phyloP scores from a whole-genome alignment of 257 asterid species.

The Solanum neorickii region DNA sequence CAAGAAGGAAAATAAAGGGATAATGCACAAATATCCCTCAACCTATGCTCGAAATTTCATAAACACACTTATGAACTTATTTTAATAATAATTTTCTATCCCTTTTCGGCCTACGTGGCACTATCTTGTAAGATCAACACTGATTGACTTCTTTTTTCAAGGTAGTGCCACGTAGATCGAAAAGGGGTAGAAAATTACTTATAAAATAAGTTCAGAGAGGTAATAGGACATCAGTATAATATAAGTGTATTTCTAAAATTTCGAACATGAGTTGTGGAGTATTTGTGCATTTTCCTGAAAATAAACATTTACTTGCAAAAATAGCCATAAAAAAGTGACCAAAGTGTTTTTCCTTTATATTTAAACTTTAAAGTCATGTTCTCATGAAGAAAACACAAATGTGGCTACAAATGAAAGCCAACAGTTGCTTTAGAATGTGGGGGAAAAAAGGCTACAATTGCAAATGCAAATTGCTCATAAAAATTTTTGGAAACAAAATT shows the following conservation, averaged over 20 bases:
- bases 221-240: too few species aligned
- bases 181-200: too few species aligned
- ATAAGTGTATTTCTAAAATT: too few species aligned
- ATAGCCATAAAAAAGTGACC: slow-evolving; percentile 25
- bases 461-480: slow-evolving; percentile 42
- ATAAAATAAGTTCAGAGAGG: too few species aligned
- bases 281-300: too few species aligned
- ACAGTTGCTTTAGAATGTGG: neutral
- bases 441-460: slow-evolving; percentile 25
- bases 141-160: too few species aligned
- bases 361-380: slow-evolving; percentile 19
- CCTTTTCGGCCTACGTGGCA: too few species aligned
- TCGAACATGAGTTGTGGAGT: fast-evolving
- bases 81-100: too few species aligned
- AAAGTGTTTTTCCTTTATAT: slow-evolving; percentile 26
- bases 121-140: too few species aligned
- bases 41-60: fast-evolving
- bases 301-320: slow-evolving; percentile 22
- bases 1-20: slow-evolving; percentile 18
- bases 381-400: neutral
- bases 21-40: too few species aligned
- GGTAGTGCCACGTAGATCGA: too few species aligned
- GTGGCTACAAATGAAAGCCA: neutral
- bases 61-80: too few species aligned
- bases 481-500: slow-evolving; percentile 19